Percentiles rank a stretch among this genome's conserved stretches.
phyloP scores from a whole-genome alignment of 345 rosid genomes.

The Viola odorata region DNA sequence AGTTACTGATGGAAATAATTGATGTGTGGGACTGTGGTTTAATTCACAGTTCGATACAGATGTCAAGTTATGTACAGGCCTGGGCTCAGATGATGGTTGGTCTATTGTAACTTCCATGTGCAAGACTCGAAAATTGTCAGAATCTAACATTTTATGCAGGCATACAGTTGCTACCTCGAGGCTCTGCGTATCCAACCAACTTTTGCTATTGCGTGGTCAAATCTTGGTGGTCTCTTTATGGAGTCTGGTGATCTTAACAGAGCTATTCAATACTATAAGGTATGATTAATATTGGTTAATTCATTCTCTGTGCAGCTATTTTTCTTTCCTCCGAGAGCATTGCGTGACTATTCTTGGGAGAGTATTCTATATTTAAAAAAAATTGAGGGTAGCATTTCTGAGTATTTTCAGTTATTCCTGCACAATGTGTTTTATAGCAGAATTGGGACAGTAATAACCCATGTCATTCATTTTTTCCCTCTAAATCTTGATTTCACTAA shows the following conservation, averaged over 20 bases:
- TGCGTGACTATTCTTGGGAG: too few species aligned
- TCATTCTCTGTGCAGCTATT: too few species aligned
- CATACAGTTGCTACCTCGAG: conserved; percentile 92
- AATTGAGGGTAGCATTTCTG: too few species aligned
- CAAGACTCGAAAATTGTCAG: conserved; percentile 59
- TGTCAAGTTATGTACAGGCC: conserved; percentile 62
- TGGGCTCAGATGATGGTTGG: conserved; percentile 75
- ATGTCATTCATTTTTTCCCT: too few species aligned
- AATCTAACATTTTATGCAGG: conserved; percentile 89
- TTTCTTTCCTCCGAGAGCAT: too few species aligned
- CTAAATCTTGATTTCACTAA: too few species aligned
- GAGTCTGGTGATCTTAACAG: conserved; percentile 90
- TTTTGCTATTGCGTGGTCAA: conserved; percentile 99
- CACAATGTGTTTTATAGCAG: too few species aligned
- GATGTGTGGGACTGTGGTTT: conserved; percentile 60
- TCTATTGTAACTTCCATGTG: conserved; percentile 70
- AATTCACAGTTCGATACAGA: conserved; percentile 63
- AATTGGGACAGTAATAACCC: too few species aligned
- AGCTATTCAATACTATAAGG: conserved; percentile 97
- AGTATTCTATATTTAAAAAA: too few species aligned
- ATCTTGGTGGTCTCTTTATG: conserved; percentile 98
- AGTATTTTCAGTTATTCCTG: too few species aligned
- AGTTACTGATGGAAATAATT: conserved; percentile 61
- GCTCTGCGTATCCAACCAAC: conserved; percentile 93
- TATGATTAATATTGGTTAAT: conserved; percentile 18